Base-by-base conservation (phyloP, 2,329 filamentous ascomycete genomes). In the Apiospora koreana region DNA sequence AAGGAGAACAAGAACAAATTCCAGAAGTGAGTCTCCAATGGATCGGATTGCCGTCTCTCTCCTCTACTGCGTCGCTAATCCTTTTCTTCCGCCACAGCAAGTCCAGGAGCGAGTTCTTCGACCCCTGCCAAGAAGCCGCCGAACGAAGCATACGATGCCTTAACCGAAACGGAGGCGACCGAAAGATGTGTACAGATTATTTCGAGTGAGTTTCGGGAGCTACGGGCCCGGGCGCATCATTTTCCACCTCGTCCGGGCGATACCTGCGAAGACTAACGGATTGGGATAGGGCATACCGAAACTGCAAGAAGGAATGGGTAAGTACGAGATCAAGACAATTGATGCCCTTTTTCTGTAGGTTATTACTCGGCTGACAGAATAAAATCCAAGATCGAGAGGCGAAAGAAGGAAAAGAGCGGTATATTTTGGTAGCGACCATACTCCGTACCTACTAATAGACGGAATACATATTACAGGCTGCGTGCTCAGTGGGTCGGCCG, bases 261-360 rank as follows among this genome's bases (percentile, higher is more conserved):
- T 45, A 8, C 41, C 48, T n/a, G 62, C 18, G 48, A 38, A 67
- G 74, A 66, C 64, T 66, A 45, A 66, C 41, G 6, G 45, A 45
- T 42, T 42, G 54, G 54, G 54, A 69, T 74, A 97, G 94, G 82
- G 94, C 94, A 67, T 98, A 98, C 81, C 90, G 94, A 71, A 94
- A 97, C 73, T 98, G 95, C 83, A 98, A 98, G 81, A 95, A 97
- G 83, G 88, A 91, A 84, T 98, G 95, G 95, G 94, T 97, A 86
- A 73, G 84, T 76, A 18, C 7, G 54, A 35, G 28, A 62, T 62
- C 54, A 38, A n/a, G 54, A 38, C 12, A n/a, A 38, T 38, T 62
- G 21, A 69, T 3, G 8, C 6, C 25, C 23, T 28, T 6, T 2
- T 48, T 21, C 18, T 41, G 28, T 23, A 28, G 23, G 25, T 18